Evolutionary conservation across 2,329 filamentous ascomycete species (phyloP).

Genomic region (Balansia obtecta): DNA sequence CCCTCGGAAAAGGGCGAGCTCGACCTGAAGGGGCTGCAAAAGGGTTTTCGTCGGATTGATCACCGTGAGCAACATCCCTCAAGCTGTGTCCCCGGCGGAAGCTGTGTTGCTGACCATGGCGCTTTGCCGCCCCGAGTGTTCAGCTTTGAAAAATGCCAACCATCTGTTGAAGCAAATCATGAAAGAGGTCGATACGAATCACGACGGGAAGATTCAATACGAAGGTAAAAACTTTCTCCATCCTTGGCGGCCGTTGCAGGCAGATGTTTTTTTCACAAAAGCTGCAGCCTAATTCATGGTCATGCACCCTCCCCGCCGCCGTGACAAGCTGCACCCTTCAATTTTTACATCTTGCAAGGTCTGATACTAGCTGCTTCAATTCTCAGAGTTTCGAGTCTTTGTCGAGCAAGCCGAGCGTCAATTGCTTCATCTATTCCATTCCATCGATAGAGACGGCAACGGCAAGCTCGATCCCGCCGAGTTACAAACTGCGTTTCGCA

Average conservation of each 20-base stretch:
- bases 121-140: neutral
- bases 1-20: constrained; percentile 64
- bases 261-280: neutral
- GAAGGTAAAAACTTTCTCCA: constrained; percentile 49
- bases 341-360: neutral
- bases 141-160: constrained; percentile 80
- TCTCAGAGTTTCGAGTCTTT: constrained; percentile 74
- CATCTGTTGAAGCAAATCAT: constrained; percentile 71
- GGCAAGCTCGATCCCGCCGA: constrained; percentile 82
- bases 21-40: constrained; percentile 73
- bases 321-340: neutral
- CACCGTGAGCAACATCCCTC: constrained; percentile 54
- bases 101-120: constrained; percentile 1
- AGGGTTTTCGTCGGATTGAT: constrained; percentile 76
- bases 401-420: constrained; percentile 80
- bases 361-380: neutral
- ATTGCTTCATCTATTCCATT: constrained; percentile 68
- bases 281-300: neutral
- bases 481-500: constrained; percentile 64
- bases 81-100: neutral
- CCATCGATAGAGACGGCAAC: constrained; percentile 76
- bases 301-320: neutral
- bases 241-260: constrained; percentile 4
- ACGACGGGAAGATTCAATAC: constrained; percentile 83
- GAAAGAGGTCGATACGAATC: constrained; percentile 70